Evolutionary conservation across 2,329 filamentous ascomycete genomes (phyloP), one percentile per base, ranked within the genome.

Genomic region (Ophiosphaerella narmari): DNA sequence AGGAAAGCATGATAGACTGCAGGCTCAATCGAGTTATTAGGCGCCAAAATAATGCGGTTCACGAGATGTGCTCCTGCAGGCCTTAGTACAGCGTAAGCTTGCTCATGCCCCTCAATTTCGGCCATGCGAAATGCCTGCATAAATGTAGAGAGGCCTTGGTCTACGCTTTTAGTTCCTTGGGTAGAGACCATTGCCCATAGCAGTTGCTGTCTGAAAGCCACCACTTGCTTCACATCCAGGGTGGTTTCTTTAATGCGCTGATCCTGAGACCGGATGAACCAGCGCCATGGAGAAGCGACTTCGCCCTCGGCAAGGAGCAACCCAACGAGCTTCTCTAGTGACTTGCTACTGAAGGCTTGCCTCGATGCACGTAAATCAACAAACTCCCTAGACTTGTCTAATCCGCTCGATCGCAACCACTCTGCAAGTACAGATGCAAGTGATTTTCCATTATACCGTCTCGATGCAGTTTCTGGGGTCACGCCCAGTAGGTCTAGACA

Each of bases 401-500:
- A 16, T 2, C 60, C 63, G 42, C 68, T 72, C 2, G 60, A 54
- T n/a, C 46, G 50, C 9, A 73, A 50, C 69, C 69, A 73, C 24
- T 64, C 55, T 8, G 59, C 60, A 13, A 72, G 59, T 9, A 65
- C 31, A 9, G 52, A 45, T 7, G 61, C 67, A 8, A 60, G 52
- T 2, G 48, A 50, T 18, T 39, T 52, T 24, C 52, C 54, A 39
- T 53, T 23, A 21, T 52, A 39, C 11, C 46, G 43, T 24, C 41
- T 14, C 13, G 51, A 35, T 3, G 46, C 14, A 14, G 45, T 42
- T 9, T 50, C 36, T 6, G 57, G 43, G 7, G 48, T 56, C 46
- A 38, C 60, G 12, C 60, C 59, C 38, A 74, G 68, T 11, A 68
- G 54, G 2, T 70, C 55, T 6, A 78, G 54, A 48, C 75, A 78